Evolutionary conservation across 257 asterid species (phyloP).

Genomic region (Penstemon barbatus): DNA sequence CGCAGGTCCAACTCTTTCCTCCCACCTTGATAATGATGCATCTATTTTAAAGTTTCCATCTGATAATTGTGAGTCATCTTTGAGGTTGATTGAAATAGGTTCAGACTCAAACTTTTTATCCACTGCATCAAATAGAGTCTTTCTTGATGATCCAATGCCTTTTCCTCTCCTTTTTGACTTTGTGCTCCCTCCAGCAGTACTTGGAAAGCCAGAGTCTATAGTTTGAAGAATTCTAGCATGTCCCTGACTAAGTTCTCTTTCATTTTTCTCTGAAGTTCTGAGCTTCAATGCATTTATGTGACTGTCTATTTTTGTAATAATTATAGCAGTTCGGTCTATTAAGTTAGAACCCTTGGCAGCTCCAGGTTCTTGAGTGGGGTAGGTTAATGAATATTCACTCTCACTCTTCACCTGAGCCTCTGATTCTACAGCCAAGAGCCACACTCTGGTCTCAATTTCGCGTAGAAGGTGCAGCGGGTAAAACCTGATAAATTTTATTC

Average conservation of each 20-base stretch:
- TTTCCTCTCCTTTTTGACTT: constrained; percentile 80
- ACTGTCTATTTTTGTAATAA: constrained; percentile 74
- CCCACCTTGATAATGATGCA: constrained; percentile 80
- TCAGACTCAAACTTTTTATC: constrained; percentile 66
- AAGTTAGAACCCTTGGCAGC: constrained; percentile 70
- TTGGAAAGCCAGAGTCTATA: constrained; percentile 47
- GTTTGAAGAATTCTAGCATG: constrained; percentile 52
- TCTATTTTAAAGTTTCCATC: constrained; percentile 72
- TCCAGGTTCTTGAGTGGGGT: constrained; percentile 56
- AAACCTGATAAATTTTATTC: constrained; percentile 50
- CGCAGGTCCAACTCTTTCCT: constrained; percentile 89
- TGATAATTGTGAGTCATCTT: constrained; percentile 56
- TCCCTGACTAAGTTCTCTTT: constrained; percentile 66
- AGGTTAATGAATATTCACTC: constrained; percentile 53
- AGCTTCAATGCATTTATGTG: constrained; percentile 55
- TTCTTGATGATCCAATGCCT: constrained; percentile 74
- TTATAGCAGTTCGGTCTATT: constrained; percentile 74
- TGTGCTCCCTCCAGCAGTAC: constrained; percentile 43
- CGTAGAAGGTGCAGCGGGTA: constrained; percentile 88
- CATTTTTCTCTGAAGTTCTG: constrained; percentile 62
- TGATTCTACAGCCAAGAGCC: constrained; percentile 98
- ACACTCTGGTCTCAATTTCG: constrained; percentile 95
- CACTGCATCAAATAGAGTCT: constrained; percentile 52
- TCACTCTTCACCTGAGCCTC: constrained; percentile 87
- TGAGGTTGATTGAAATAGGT: constrained; percentile 37